A percentile compares a stretch with the other conserved stretches of the same genome.
phyloP scores from a whole-genome alignment of 805 yeast genomes.

The Lipomyces japonicus region DNA sequence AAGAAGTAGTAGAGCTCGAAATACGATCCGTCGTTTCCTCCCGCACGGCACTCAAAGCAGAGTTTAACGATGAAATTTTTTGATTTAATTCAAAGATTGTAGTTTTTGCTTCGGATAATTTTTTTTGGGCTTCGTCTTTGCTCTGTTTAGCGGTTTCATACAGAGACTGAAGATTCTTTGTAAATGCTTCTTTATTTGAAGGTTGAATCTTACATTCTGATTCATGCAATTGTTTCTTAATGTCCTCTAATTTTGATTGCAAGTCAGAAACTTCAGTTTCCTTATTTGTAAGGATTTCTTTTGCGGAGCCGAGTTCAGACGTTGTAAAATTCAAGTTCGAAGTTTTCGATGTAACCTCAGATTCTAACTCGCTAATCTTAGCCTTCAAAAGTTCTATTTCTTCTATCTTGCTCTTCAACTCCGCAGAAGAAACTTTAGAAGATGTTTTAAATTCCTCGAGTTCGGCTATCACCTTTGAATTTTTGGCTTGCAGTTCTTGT shows the following conservation, averaged over 20 bases:
- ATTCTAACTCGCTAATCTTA: background rate
- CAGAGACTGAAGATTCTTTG: background rate
- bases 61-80: background rate
- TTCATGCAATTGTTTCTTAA: background rate
- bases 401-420: slow-evolving; percentile 19
- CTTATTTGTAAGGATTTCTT: slow-evolving; percentile 2
- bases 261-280: slow-evolving; percentile 8
- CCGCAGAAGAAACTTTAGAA: slow-evolving; percentile 9
- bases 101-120: too few relatives aligned
- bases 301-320: background rate
- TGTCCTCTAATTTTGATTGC: slow-evolving; percentile 27
- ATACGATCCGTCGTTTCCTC: background rate
- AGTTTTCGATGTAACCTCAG: background rate
- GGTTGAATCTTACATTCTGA: too few relatives aligned
- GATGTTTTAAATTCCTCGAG: background rate
- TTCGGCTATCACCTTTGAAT: background rate
- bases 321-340: background rate
- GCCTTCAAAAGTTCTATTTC: slow-evolving; percentile 1
- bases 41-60: background rate
- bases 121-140: background rate
- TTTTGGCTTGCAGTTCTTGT: background rate
- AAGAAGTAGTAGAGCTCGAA: background rate
- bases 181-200: background rate
- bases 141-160: background rate
- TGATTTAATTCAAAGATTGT: too few relatives aligned